A percentile compares a stretch with the other conserved stretches of the same genome.
Evolutionary conservation across 345 rosid genomes (phyloP).

Genomic region (Salix caprea): DNA sequence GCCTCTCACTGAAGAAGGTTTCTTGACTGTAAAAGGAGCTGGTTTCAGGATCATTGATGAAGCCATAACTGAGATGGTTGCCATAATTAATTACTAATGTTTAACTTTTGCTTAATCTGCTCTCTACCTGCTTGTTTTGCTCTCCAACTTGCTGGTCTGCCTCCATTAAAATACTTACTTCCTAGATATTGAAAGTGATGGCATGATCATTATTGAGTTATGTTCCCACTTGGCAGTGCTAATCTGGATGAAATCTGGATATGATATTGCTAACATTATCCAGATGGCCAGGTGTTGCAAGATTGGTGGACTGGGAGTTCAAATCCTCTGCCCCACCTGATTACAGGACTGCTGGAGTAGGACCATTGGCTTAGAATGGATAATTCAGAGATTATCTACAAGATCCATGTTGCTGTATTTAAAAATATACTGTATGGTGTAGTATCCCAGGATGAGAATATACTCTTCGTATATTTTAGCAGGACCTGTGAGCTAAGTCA

Average conservation of each 20-base stretch:
- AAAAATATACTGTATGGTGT: background rate
- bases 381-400: background rate
- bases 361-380: background rate
- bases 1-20: constrained; percentile 43
- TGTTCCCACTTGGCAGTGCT: background rate
- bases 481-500: background rate
- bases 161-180: background rate
- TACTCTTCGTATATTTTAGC: background rate
- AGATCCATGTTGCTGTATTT: background rate
- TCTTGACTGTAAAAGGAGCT: constrained; percentile 35
- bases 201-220: background rate
- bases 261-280: background rate
- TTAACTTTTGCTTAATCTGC: background rate
- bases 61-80: constrained; percentile 58
- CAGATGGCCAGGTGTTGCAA: background rate
- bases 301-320: background rate
- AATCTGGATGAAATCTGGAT: background rate
- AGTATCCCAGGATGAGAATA: background rate
- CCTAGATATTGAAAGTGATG: background rate
- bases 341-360: background rate
- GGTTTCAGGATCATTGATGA: constrained; percentile 53
- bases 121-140: background rate
- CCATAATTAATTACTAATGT: background rate
- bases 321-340: background rate
- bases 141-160: background rate